phyloP scores from a whole-genome alignment of 164 flowering plant genomes.

The Berberis thunbergii region DNA sequence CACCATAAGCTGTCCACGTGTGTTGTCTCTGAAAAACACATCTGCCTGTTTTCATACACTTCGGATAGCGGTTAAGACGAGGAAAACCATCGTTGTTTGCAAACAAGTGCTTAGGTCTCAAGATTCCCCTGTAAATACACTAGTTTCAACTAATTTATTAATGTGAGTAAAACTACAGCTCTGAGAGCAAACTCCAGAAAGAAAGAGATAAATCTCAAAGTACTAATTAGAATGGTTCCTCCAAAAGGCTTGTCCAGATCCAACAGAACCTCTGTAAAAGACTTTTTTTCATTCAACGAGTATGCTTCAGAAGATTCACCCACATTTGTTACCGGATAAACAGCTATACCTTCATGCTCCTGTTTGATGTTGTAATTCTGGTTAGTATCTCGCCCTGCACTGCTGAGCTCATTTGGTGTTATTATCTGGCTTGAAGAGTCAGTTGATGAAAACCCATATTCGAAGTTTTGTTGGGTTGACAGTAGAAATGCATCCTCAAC shows the following conservation, averaged over 20 bases:
- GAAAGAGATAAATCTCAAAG: too few species aligned
- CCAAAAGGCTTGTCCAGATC: slow-evolving; percentile 45
- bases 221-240: slow-evolving; percentile 24
- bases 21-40: too few species aligned
- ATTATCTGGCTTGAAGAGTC: slow-evolving; percentile 6
- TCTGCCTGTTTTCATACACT: too few species aligned
- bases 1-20: too few species aligned
- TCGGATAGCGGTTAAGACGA: too few species aligned
- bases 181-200: too few species aligned
- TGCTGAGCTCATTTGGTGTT: neutral
- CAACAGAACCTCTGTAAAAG: slow-evolving; percentile 61
- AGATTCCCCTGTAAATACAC: too few species aligned
- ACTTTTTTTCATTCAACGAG: slow-evolving; percentile 29
- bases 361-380: neutral
- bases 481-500: slow-evolving; percentile 18
- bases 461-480: slow-evolving; percentile 7
- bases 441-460: slow-evolving; percentile 6
- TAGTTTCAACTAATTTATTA: too few species aligned
- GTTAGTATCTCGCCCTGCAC: neutral
- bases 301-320: slow-evolving; percentile 7
- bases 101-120: too few species aligned
- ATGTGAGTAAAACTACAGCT: too few species aligned
- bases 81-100: too few species aligned
- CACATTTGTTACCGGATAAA: too few species aligned
- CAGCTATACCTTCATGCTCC: neutral